Conservation (phyloP, 352 stramenopile genomes). For the Stephanocyclus meneghinianus region DNA sequence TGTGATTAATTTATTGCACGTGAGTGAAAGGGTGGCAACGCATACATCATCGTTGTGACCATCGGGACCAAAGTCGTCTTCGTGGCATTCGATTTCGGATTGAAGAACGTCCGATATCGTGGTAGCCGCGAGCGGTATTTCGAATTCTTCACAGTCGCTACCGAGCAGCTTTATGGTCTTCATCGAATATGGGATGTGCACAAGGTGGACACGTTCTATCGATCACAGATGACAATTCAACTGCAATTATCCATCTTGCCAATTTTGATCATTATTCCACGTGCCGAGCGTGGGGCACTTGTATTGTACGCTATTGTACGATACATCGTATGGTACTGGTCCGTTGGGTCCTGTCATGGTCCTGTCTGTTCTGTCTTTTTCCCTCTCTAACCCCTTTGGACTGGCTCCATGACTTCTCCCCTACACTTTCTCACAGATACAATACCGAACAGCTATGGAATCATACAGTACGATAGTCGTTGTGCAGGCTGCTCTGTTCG, state of each 20-base stretch:
- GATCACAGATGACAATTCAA: too few species aligned
- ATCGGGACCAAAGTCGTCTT: neutral
- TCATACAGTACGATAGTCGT: neutral
- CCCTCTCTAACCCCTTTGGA: too few species aligned
- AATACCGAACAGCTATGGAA: too few species aligned
- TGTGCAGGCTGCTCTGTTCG: neutral
- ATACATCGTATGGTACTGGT: too few species aligned
- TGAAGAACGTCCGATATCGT: slow-evolving; percentile 7
- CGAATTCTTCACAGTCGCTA: neutral
- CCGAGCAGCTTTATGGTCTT: slow-evolving; percentile 18
- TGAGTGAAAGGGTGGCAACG: neutral
- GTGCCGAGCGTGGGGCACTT: too few species aligned
- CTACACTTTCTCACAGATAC: too few species aligned
- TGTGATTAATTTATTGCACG: neutral
- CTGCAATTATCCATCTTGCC: too few species aligned
- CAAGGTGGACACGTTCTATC: neutral
- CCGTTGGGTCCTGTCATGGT: too few species aligned
- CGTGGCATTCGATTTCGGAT: slow-evolving; percentile 12
- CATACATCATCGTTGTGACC: neutral
- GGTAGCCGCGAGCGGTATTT: slow-evolving; percentile 7
- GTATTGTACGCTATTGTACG: too few species aligned
- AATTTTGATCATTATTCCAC: too few species aligned
- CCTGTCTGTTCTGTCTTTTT: too few species aligned
- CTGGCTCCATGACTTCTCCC: too few species aligned
- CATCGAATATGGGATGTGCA: neutral